Conservation (phyloP, 2,329 filamentous ascomycete species). For the Fonsecaea nubica region DNA sequence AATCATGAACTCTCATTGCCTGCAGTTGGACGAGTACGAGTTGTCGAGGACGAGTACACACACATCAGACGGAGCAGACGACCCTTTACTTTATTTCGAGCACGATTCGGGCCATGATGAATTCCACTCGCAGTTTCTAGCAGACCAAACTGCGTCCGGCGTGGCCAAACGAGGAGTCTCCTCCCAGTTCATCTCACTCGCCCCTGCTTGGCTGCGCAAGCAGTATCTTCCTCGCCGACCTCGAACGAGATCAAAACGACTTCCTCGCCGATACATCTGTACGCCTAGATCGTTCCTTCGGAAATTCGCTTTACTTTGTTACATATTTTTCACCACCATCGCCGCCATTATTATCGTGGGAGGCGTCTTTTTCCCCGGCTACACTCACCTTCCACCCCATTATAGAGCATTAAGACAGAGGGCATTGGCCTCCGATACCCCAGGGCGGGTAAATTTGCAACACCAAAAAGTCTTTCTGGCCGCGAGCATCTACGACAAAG, state of each 20-base stretch:
- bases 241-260: conserved; percentile 22
- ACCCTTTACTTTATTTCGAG: conserved; percentile 20
- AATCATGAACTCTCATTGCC: conserved; percentile 28
- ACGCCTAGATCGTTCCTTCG: conserved; percentile 33
- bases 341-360: conserved; percentile 51
- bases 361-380: conserved; percentile 61
- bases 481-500: conserved; percentile 71
- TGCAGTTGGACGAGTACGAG: conserved; percentile 32
- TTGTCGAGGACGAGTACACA: conserved; percentile 30
- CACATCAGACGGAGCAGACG: conserved; percentile 26
- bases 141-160: conserved; percentile 14
- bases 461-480: conserved; percentile 76
- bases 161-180: conserved; percentile 18
- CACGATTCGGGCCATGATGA: conserved; percentile 24
- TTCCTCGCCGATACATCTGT: conserved; percentile 20
- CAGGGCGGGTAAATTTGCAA: conserved; percentile 58
- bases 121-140: conserved; percentile 27
- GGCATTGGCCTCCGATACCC: conserved; percentile 42
- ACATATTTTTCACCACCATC: conserved; percentile 36
- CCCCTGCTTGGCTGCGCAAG: conserved; percentile 33
- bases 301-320: conserved; percentile 32
- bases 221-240: conserved; percentile 21
- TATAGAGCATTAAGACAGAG: conserved; percentile 52
- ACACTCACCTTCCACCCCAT: conserved; percentile 61
- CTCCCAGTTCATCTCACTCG: conserved; percentile 23